Base-by-base conservation (phyloP, 345 rosid genomes). In the Salix arbutifolia region DNA sequence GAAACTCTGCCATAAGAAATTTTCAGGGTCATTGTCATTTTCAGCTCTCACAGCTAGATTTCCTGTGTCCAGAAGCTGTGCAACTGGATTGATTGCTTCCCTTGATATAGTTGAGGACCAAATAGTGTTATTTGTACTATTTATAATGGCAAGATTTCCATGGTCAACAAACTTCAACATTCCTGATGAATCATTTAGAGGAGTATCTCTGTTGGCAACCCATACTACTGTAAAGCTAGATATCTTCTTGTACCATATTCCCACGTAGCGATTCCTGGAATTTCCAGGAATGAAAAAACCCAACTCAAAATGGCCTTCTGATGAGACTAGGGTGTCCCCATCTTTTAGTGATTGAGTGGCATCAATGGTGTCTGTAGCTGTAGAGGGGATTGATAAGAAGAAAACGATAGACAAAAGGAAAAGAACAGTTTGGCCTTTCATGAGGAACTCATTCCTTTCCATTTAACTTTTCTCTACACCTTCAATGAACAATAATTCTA, bases 161-260 rank as follows among this genome's bases (percentile, higher is more conserved):
- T 71, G 38, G 25, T 35, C 53, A 35, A 37, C 46, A 6, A 77
- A 16, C n/a, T 3, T 23, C 17, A 77, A 14, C 33, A 52, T 26
- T 18, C 75, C 80, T 60, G 80, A 71, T 1, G 65, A 31, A 52
- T 75, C 79, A 30, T 13, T 14, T 4, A 80, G 14, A 2, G 79
- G 79, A 23, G 16, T 53, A 16, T 71, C 68, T 65, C 83, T 65
- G 35, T 80, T 75, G 62, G 83, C 83, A 28, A 80, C 79, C 83
- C 79, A 75, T 4, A 80, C 83, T 12, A 75, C 79, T 2, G 83
- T 71, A 6, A 5, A 21, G 5, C 25, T 31, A 14, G 79, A 28
- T 10, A 67, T 31, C 10, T 71, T 65, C 19, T 66, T 75, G 72
- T 75, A 80, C 76, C 83, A 75, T 64, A 80, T 65, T n/a, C 76